Conservation (phyloP, 2,329 filamentous ascomycete species). For the Cercospora sesami region DNA sequence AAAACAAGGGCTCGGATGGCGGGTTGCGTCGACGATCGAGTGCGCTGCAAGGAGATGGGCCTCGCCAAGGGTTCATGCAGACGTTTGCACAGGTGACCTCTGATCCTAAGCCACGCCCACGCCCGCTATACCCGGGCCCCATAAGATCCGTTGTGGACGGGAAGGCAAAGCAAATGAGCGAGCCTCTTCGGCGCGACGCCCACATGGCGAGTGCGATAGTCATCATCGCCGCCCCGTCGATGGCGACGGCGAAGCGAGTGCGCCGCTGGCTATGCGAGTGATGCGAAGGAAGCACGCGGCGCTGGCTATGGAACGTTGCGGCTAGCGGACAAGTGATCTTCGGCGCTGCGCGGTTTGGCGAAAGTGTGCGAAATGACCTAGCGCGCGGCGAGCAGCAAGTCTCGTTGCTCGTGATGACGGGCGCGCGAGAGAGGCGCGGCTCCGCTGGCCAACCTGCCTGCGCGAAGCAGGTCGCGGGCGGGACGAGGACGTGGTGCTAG, state of each 20-base stretch:
- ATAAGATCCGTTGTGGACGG: neutral
- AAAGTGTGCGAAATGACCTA: neutral
- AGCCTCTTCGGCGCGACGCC: neutral
- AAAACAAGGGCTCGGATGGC: neutral
- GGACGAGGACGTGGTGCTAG: neutral
- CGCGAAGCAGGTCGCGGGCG: neutral
- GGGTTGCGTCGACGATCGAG: slow-evolving; percentile 1
- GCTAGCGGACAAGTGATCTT: neutral
- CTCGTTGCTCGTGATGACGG: neutral
- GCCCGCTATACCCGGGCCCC: neutral
- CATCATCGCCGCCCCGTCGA: neutral
- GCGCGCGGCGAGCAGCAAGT: neutral
- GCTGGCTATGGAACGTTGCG: neutral
- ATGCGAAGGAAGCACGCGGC: neutral
- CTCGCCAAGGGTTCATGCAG: slow-evolving; percentile 8
- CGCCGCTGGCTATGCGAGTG: neutral
- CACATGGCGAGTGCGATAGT: neutral
- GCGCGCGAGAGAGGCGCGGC: neutral
- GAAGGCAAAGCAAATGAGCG: slow-evolving; percentile 8
- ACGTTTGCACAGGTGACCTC: slow-evolving; percentile 2
- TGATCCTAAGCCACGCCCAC: neutral
- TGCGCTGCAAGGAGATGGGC: slow-evolving; percentile 3
- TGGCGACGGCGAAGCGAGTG: neutral
- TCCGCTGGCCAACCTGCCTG: neutral
- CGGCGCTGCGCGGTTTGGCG: neutral